Evolutionary conservation across 2,329 filamentous ascomycete species (phyloP).

Genomic region (Plectosphaerella plurivora): DNA sequence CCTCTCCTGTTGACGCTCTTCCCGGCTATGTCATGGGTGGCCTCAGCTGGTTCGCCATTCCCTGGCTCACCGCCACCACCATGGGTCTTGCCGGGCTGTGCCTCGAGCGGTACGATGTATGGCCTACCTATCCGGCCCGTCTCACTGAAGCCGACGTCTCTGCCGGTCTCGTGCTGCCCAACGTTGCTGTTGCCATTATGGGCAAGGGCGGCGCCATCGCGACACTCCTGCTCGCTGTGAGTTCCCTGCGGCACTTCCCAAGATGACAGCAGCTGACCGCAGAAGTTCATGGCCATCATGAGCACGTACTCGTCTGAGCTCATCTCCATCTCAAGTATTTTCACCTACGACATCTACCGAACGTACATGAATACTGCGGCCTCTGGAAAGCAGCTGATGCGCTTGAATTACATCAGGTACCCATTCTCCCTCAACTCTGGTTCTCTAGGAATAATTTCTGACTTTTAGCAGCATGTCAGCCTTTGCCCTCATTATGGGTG

Average conservation of each 20-base stretch:
- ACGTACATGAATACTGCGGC: conserved; percentile 73
- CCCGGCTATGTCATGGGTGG: conserved; percentile 87
- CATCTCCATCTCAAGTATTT: conserved; percentile 81
- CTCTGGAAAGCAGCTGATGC: conserved; percentile 66
- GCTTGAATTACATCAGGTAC: conserved; percentile 57
- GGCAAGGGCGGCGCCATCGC: conserved; percentile 77
- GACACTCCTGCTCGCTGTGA: conserved; percentile 65
- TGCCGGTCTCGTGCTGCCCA: conserved; percentile 79
- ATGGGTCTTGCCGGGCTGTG: conserved; percentile 81
- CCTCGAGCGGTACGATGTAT: conserved; percentile 67
- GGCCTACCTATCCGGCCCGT: conserved; percentile 68
- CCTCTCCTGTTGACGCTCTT: conserved; percentile 77
- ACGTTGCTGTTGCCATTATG: conserved; percentile 77
- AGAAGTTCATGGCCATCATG: conserved; percentile 78
- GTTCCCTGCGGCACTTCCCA: not conserved
- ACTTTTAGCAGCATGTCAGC: conserved; percentile 44
- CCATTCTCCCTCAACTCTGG: too few relatives aligned
- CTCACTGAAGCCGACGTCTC: conserved; percentile 72
- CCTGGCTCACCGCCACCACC: conserved; percentile 83
- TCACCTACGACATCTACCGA: conserved; percentile 77
- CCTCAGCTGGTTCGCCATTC: conserved; percentile 87
- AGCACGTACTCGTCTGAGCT: conserved; percentile 78
- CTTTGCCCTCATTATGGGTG: conserved; percentile 72
- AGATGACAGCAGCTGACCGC: not conserved
- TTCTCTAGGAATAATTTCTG: not conserved